Conservation (phyloP, 2,329 filamentous ascomycete genomes). For the Fonsecaea monophora region DNA sequence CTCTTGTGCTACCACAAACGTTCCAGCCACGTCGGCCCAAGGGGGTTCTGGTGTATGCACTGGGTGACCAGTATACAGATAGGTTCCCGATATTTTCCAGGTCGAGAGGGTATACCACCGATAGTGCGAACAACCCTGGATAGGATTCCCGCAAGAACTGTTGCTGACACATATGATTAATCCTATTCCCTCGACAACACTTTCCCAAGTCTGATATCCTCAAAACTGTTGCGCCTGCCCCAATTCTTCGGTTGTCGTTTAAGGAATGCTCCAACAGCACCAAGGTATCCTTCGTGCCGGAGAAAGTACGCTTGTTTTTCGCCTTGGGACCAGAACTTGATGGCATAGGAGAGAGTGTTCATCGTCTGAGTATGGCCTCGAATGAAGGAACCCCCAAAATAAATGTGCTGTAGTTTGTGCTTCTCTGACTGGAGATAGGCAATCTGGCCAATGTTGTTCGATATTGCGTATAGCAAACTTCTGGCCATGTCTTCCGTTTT, state of each 20-base stretch:
- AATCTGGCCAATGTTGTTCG: conserved; percentile 72
- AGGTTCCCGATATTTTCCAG: not conserved
- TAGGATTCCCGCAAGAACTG: not conserved
- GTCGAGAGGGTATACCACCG: not conserved
- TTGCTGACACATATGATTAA: not conserved
- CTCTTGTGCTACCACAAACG: not conserved
- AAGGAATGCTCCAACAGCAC: conserved; percentile 90
- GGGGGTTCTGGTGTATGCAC: not conserved
- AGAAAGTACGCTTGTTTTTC: conserved; percentile 95
- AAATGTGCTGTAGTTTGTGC: conserved; percentile 88
- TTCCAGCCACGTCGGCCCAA: not conserved
- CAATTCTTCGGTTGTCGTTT: conserved; percentile 90
- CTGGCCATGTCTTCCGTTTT: conserved; percentile 84
- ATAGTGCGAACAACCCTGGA: not conserved
- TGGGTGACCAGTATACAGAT: not conserved
- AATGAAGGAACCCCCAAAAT: conserved; percentile 97
- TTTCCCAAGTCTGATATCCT: conserved; percentile 50
- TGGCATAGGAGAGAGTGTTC: conserved; percentile 95
- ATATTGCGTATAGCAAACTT: conserved; percentile 87
- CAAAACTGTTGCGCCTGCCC: conserved; percentile 81
- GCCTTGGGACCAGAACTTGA: conserved; percentile 96
- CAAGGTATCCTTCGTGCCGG: conserved; percentile 93
- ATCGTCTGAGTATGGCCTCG: conserved; percentile 96
- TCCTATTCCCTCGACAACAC: conserved; percentile 35
- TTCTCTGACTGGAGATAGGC: conserved; percentile 97